These are phyloP conservation scores for Tetracladium marchalianum DNA, from an alignment of 495 filamentous ascomycete genomes.

Conservation along the genomic window DNA sequence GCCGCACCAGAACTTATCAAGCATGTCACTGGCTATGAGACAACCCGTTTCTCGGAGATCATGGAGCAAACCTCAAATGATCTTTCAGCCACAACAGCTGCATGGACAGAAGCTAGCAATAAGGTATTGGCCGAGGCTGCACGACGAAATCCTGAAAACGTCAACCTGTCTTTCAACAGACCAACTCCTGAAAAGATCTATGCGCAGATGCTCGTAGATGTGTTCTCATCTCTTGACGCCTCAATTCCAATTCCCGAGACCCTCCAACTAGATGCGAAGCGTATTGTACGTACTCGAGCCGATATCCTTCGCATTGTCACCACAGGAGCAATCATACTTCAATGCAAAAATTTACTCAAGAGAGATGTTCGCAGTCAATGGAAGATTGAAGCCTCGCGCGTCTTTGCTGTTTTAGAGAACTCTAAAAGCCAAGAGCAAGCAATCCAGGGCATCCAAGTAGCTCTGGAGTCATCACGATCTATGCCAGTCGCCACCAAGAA, in stretches of 20 bases:
- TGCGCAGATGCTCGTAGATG: constrained; percentile 57
- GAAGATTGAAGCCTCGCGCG: constrained; percentile 75
- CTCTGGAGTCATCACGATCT: constrained; percentile 67
- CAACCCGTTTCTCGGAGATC: constrained; percentile 61
- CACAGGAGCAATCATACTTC: constrained; percentile 70
- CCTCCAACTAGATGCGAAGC: constrained; percentile 65
- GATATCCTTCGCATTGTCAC: constrained; percentile 67
- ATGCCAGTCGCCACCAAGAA: constrained; percentile 61
- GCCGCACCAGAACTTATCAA: constrained; percentile 74
- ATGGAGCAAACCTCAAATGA: constrained; percentile 47
- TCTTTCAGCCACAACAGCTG: constrained; percentile 54
- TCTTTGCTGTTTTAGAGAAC: constrained; percentile 43
- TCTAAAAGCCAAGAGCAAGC: constrained; percentile 32
- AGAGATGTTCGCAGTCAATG: constrained; percentile 83
- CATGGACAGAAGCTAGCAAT: constrained; percentile 61
- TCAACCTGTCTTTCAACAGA: constrained; percentile 41
- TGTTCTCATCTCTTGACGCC: constrained; percentile 36
- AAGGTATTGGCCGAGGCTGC: constrained; percentile 62
- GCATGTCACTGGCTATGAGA: constrained; percentile 73
- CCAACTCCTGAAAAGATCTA: constrained; percentile 66
- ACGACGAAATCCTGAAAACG: constrained; percentile 61
- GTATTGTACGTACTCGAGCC: constrained; percentile 55
- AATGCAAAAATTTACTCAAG: constrained; percentile 91
- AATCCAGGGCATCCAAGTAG: constrained; percentile 58
- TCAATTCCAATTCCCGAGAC: constrained; percentile 69